A percentile compares a stretch with the other conserved stretches of the same genome.
Evolutionary conservation across 805 yeast species (phyloP).

Genomic region (Candida ovalis): DNA sequence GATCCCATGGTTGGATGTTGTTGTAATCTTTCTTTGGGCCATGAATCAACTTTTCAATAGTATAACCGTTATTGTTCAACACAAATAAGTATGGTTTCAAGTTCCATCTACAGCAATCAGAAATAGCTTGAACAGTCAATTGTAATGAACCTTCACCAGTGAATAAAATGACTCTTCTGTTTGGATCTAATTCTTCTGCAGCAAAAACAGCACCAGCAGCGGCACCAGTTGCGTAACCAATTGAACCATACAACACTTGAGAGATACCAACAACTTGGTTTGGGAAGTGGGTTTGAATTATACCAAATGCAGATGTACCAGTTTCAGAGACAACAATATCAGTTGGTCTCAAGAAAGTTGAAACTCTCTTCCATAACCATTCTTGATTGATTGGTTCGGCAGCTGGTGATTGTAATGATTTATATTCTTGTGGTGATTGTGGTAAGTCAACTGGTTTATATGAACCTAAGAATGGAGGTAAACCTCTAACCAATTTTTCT

Average conservation of each 20-base stretch:
- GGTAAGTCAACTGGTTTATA: slow-evolving; percentile 56
- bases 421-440: slow-evolving; percentile 28
- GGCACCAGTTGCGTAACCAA: slow-evolving; percentile 62
- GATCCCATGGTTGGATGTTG: slow-evolving; percentile 61
- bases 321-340: slow-evolving; percentile 62
- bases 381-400: slow-evolving; percentile 42
- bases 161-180: slow-evolving; percentile 55
- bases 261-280: slow-evolving; percentile 57
- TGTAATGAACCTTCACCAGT: slow-evolving; percentile 69
- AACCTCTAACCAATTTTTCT: slow-evolving; percentile 34
- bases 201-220: slow-evolving; percentile 60
- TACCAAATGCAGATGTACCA: slow-evolving; percentile 67
- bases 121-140: slow-evolving; percentile 65
- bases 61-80: slow-evolving; percentile 63
- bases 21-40: slow-evolving; percentile 57
- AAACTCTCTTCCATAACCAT: slow-evolving; percentile 59
- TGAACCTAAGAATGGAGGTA: slow-evolving; percentile 8
- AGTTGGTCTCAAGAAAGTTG: slow-evolving; percentile 57
- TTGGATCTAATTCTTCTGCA: slow-evolving; percentile 55
- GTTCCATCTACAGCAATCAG: slow-evolving; percentile 59
- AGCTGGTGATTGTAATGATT: slow-evolving; percentile 3
- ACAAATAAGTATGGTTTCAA: slow-evolving; percentile 60
- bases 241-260: slow-evolving; percentile 65
- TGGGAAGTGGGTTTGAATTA: slow-evolving; percentile 59
- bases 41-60: slow-evolving; percentile 63